phyloP scores from a whole-genome alignment of 768 basidiomycete species.

The Pleurotus citrinopileatus region DNA sequence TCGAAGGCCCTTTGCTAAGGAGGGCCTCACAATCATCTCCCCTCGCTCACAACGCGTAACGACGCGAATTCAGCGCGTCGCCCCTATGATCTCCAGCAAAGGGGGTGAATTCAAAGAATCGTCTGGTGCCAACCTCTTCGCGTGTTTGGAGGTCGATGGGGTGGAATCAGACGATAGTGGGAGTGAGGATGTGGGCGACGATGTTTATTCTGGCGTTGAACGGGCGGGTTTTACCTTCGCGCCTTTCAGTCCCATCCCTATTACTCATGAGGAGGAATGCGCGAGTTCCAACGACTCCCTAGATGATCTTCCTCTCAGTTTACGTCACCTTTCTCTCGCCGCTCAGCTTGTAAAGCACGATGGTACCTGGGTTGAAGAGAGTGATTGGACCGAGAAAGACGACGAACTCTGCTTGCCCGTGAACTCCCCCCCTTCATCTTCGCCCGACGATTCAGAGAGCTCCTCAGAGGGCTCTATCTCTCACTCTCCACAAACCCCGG shows the following conservation, averaged over 20 bases:
- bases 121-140: background rate
- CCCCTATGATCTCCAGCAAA: background rate
- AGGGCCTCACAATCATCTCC: no score
- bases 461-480: background rate
- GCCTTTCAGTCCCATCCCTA: background rate
- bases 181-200: background rate
- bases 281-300: no score
- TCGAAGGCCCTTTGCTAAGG: no score
- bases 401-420: background rate
- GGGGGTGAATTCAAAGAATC: background rate
- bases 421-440: background rate
- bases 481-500: background rate
- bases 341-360: background rate
- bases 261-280: no score
- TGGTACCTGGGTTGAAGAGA: no score
- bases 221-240: background rate
- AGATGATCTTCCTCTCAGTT: background rate
- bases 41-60: background rate
- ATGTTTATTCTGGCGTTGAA: background rate
- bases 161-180: background rate
- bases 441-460: background rate
- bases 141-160: background rate
- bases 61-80: background rate
- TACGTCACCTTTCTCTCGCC: background rate
- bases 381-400: background rate